These are phyloP conservation scores for Gastrodia elata DNA, from an alignment of 106 monocot species.

Conservation along the genomic window DNA sequence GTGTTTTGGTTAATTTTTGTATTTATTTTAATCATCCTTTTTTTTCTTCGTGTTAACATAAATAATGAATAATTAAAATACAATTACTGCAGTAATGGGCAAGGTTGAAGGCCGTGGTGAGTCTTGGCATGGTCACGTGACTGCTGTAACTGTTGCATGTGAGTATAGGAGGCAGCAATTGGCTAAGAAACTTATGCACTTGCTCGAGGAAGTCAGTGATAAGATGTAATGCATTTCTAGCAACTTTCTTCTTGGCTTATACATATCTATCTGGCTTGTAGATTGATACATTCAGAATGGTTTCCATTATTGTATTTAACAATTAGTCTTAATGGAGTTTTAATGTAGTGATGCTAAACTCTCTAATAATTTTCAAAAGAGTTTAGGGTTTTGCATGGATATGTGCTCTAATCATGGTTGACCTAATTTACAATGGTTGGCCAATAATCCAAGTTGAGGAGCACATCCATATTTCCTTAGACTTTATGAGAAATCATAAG, in stretches of 20 bases:
- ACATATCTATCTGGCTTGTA: background rate
- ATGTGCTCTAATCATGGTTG: background rate
- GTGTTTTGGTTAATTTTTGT: background rate
- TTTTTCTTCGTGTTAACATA: background rate
- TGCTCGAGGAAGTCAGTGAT: conserved; percentile 89
- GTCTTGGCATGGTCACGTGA: conserved; percentile 98
- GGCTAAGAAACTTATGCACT: conserved; percentile 90
- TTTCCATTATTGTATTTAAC: background rate
- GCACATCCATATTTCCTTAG: too few relatives aligned
- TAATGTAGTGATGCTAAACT: background rate
- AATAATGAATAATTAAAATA: background rate
- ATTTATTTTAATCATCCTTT: background rate
- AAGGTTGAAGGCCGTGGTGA: conserved; percentile 97
- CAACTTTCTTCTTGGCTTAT: background rate
- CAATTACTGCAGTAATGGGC: conserved; percentile 75
- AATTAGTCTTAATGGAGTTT: background rate
- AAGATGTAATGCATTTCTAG: conserved; percentile 36
- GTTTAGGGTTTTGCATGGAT: background rate
- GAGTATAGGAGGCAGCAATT: conserved; percentile 81
- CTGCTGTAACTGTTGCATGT: conserved; percentile 81
- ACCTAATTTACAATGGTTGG: background rate
- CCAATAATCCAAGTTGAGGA: background rate
- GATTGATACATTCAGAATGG: background rate
- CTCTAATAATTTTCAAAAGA: background rate
- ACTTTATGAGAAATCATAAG: too few relatives aligned